Evolutionary conservation across 441 rosid species (phyloP).

Genomic region (Bocquillonia castaneifolia): DNA sequence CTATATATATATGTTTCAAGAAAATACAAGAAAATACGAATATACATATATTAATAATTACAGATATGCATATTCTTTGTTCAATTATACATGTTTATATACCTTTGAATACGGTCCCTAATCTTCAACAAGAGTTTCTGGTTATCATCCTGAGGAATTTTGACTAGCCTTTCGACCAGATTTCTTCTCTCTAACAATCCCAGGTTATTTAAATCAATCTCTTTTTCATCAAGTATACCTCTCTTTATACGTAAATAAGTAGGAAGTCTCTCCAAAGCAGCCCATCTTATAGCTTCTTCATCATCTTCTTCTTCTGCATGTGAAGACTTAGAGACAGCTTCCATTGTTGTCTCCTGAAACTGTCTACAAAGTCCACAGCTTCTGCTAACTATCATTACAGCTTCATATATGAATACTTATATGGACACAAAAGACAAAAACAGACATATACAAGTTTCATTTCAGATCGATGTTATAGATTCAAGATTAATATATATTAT

Average conservation of each 20-base stretch:
- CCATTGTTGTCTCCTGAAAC: conserved; percentile 37
- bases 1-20: conserved; percentile 29
- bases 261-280: conserved; percentile 61
- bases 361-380: conserved; percentile 20
- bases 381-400: too few relatives aligned
- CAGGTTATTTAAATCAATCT: conserved; percentile 40
- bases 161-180: conserved; percentile 50
- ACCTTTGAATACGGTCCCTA: conserved; percentile 59
- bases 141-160: conserved; percentile 55
- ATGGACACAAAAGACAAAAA: too few relatives aligned
- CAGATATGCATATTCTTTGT: not conserved
- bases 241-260: conserved; percentile 44
- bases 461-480: too few relatives aligned
- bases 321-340: conserved; percentile 45
- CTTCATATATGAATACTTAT: too few relatives aligned
- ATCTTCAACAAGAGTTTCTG: conserved; percentile 60
- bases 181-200: conserved; percentile 48
- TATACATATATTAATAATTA: not conserved
- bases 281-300: conserved; percentile 67
- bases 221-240: conserved; percentile 43
- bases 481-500: too few relatives aligned
- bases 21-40: not conserved
- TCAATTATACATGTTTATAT: not conserved
- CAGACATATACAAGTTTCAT: too few relatives aligned
- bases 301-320: conserved; percentile 44